Conservation (phyloP, 129 eudicot species). For the Flaveria robusta region DNA sequence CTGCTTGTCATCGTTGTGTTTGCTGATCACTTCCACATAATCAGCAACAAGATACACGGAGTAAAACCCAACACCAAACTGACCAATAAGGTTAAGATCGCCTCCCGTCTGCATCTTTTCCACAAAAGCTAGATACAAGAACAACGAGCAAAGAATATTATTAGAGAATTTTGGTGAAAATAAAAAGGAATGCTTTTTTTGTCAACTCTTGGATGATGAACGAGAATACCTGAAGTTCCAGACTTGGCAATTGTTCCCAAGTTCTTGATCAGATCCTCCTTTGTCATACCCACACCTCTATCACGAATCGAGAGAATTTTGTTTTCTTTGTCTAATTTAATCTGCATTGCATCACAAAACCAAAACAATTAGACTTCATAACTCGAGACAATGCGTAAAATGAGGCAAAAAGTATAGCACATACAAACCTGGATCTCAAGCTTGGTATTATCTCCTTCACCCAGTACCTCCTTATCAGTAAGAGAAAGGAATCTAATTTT, state of each 20-base stretch:
- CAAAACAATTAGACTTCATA: background rate
- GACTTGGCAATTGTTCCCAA: slow-evolving; percentile 97
- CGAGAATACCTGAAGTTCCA: slow-evolving; percentile 89
- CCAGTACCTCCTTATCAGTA: slow-evolving; percentile 88
- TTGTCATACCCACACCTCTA: slow-evolving; percentile 97
- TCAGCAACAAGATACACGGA: slow-evolving; percentile 98
- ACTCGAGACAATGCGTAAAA: background rate
- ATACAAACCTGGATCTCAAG: slow-evolving; percentile 87
- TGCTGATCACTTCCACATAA: slow-evolving; percentile 97
- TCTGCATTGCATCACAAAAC: slow-evolving; percentile 46
- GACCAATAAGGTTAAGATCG: slow-evolving; percentile 96
- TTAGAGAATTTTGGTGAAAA: background rate
- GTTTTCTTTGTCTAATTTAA: slow-evolving; percentile 89
- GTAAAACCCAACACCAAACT: slow-evolving; percentile 98
- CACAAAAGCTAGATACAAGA: slow-evolving; percentile 68
- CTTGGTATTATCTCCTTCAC: slow-evolving; percentile 87
- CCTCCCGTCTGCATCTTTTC: slow-evolving; percentile 99
- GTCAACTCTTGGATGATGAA: background rate
- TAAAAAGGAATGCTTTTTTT: background rate
- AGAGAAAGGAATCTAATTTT: slow-evolving; percentile 90
- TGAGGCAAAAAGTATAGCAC: background rate
- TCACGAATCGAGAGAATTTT: slow-evolving; percentile 89
- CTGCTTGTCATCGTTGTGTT: slow-evolving; percentile 97
- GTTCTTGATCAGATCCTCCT: slow-evolving; percentile 93
- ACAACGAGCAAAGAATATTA: background rate